Conservation (phyloP, 1,139 yeast genomes). For the Pichia sp. region DNA sequence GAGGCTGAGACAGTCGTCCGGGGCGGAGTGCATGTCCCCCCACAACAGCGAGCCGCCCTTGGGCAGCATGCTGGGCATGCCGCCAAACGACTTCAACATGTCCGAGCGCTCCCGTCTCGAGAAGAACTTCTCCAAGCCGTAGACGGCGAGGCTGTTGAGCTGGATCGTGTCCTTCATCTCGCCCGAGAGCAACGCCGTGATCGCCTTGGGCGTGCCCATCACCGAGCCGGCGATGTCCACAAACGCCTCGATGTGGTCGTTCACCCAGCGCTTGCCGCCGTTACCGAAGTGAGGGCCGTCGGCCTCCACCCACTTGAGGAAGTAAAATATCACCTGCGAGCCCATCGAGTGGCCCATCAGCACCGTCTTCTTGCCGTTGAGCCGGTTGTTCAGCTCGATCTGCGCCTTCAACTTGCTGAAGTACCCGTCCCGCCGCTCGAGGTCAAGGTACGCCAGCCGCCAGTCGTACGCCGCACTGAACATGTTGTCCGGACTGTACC, state of each 20-base stretch:
- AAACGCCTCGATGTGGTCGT: constrained; percentile 71
- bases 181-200: constrained; percentile 87
- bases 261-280: constrained; percentile 87
- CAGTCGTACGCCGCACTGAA: constrained; percentile 90
- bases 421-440: constrained; percentile 82
- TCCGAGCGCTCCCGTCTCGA: constrained; percentile 85
- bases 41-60: constrained; percentile 89
- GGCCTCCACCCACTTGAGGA: constrained; percentile 95
- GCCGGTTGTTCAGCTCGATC: constrained; percentile 53
- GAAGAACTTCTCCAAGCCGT: constrained; percentile 90
- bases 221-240: constrained; percentile 85
- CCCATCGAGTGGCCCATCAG: constrained; percentile 96
- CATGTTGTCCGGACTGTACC: constrained; percentile 91
- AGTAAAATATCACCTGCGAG: constrained; percentile 78
- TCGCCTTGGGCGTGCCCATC: constrained; percentile 90
- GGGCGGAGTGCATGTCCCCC: constrained; percentile 63
- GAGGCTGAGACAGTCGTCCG: constrained; percentile 47
- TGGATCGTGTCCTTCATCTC: constrained; percentile 98
- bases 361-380: constrained; percentile 68
- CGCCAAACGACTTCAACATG: constrained; percentile 83
- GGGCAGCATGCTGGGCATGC: constrained; percentile 92
- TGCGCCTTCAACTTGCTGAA: constrained; percentile 69
- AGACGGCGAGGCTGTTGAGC: constrained; percentile 84
- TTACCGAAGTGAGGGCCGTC: constrained; percentile 73
- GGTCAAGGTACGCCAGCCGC: constrained; percentile 85